These are phyloP conservation scores for Capsella bursapastoris DNA, from an alignment of 345 rosid species.

Conservation along the genomic window DNA sequence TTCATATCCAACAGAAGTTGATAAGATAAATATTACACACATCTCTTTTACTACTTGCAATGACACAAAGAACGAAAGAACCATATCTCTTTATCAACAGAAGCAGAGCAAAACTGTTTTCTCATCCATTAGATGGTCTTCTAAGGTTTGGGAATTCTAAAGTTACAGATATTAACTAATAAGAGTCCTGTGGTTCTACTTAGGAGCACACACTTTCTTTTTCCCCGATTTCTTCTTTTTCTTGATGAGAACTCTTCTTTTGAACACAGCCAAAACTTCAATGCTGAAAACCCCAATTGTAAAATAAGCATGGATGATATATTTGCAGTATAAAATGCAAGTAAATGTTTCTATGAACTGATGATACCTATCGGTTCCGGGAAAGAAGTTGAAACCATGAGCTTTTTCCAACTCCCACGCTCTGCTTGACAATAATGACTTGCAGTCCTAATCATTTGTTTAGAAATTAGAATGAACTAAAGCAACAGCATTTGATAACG, in stretches of 20 bases:
- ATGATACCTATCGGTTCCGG: constrained; percentile 85
- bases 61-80: constrained; percentile 14
- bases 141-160: constrained; percentile 18
- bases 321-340: background rate
- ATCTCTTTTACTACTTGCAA: constrained; percentile 25
- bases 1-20: constrained; percentile 37
- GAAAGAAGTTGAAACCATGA: constrained; percentile 94
- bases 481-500: constrained; percentile 3
- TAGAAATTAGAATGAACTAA: constrained; percentile 19
- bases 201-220: constrained; percentile 49
- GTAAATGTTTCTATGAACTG: constrained; percentile 17
- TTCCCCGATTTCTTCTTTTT: constrained; percentile 65
- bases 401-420: constrained; percentile 80
- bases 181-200: constrained; percentile 25
- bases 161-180: constrained; percentile 31
- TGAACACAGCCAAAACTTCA: constrained; percentile 81
- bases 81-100: constrained; percentile 14
- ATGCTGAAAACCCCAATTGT: constrained; percentile 55
- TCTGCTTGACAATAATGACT: constrained; percentile 65
- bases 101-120: constrained; percentile 41
- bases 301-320: constrained; percentile 15
- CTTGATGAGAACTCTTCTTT: constrained; percentile 57
- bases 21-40: constrained; percentile 21
- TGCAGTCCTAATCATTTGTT: constrained; percentile 67
- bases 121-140: constrained; percentile 24